Base-by-base conservation (phyloP, 306 rosid species). In the Ormosia semicastrata region DNA sequence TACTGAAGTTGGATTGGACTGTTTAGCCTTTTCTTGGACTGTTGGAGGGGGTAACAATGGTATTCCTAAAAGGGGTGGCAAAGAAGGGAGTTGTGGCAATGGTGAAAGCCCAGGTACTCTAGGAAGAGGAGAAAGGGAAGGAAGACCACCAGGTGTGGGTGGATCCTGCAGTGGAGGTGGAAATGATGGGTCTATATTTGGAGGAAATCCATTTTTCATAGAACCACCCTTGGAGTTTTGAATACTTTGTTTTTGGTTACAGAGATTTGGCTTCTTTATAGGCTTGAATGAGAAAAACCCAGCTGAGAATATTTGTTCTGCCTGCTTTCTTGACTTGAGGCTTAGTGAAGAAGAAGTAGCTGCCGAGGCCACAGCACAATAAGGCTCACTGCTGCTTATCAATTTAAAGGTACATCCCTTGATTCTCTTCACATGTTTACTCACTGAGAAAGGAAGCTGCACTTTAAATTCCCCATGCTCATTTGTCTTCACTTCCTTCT, bases 231-330 rank as follows among this genome's bases (percentile, higher is more conserved):
- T 76, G 73, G 85, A 71, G 52, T 84, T 79, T 34, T 56, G 78
- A 73, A 81, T 24, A 70, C 83, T 59, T 17, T 86, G 85, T 39
- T 91, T 92, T 50, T 92, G 84, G 73, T 71, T 79, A 67, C 99
- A 92, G 2, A 89, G 73, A 17, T 71, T 71, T 41, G 99, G 97
- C 58, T 77, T 91, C 11, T 83, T 78, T 2, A 39, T 46, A 3
- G 99, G 99, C 80, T 89, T 91, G 90, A 95, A 95, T 62, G 97
- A 88, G 88, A 95, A 89, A 47, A 89, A 50, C 14, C 99, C 99
- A 64, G 98, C 97, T 15, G 94, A 92, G 85, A 90, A 95, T 18
- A 91, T 82, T 15, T 88, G 92, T 1, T 80, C 81, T 40, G 87
- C 89, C 39, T 86, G 81, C 81, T 68, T 76, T 67, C 72, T 90